phyloP scores from a whole-genome alignment of 2,329 filamentous ascomycete species.

The Aaosphaeria arxii region DNA sequence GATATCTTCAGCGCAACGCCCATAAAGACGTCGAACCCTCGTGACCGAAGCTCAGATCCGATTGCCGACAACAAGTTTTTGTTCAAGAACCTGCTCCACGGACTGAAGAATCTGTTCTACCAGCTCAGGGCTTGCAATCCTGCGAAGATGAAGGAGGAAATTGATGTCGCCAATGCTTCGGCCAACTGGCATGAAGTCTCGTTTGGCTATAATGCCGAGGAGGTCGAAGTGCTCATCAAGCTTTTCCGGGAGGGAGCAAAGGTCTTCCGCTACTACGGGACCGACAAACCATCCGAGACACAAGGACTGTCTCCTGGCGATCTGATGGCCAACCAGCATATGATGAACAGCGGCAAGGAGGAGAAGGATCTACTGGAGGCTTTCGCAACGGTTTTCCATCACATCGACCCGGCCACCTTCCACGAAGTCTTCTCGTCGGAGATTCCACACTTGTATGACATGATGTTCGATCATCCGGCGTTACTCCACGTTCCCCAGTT shows the following conservation, averaged over 20 bases:
- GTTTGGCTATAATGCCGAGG: conserved; percentile 94
- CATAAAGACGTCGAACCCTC: conserved; percentile 89
- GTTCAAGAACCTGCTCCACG: conserved; percentile 94
- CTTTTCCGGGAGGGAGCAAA: conserved; percentile 94
- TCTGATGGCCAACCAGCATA: conserved; percentile 91
- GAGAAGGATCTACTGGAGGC: conserved; percentile 97
- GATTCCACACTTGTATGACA: conserved; percentile 93
- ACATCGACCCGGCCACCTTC: conserved; percentile 96
- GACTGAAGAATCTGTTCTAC: conserved; percentile 94
- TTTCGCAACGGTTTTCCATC: conserved; percentile 97
- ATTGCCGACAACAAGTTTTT: conserved; percentile 97
- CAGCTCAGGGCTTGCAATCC: conserved; percentile 90
- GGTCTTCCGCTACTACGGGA: conserved; percentile 95
- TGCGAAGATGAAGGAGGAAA: conserved; percentile 49
- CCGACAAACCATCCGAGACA: conserved; percentile 72
- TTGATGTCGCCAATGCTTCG: conserved; percentile 77
- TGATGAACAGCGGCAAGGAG: conserved; percentile 89
- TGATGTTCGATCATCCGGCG: conserved; percentile 95
- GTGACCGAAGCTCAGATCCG: conserved; percentile 84
- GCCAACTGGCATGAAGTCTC: conserved; percentile 94
- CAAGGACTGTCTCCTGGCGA: conserved; percentile 81
- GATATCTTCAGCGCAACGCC: conserved; percentile 96
- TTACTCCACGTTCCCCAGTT: conserved; percentile 96
- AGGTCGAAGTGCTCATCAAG: conserved; percentile 94
- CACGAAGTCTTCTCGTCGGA: conserved; percentile 98